Evolutionary conservation across 1,139 yeast species (phyloP), one percentile per base, ranked within the genome.

Genomic region (Blastobotrys serpentis): DNA sequence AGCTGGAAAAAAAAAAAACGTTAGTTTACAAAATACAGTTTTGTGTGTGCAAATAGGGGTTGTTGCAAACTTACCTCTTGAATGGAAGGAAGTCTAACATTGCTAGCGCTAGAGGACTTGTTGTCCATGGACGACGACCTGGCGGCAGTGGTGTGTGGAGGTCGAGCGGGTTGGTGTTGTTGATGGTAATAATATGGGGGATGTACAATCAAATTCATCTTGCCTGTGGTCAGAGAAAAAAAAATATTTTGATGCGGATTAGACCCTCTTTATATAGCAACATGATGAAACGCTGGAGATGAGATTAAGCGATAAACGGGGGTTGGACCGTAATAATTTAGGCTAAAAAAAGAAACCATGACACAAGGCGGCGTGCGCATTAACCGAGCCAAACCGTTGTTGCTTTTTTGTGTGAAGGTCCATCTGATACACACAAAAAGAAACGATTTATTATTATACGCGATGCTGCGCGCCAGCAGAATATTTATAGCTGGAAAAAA

Each of bases 31-130:
- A n/a, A n/a, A n/a, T n/a, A n/a, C n/a, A n/a, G n/a, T n/a, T n/a
- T n/a, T n/a, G n/a, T n/a, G n/a, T n/a, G n/a, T n/a, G n/a, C n/a
- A n/a, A n/a, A n/a, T n/a, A n/a, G n/a, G n/a, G n/a, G n/a, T n/a
- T n/a, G n/a, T n/a, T n/a, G n/a, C n/a, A 6, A 18, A 34, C 46
- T 34, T 43, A 43, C 46, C 32, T 49, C 52, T 36, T 49, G 49
- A 19, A 49, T 49, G 10, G 52, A 49, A 3, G 52, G 52, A 11
- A 49, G 41, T 19, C 52, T 38, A 30, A 49, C 40, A n/a, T n/a
- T n/a, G 21, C 14, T 23, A 13, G 23, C 18, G 17, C 46, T 36
- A 19, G 41, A 34, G 30, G 21, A 21, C 16, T 7, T 5, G 10
- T n/a, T n/a, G n/a, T n/a, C n/a, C n/a, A n/a, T n/a, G n/a, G n/a